Evolutionary conservation across 768 basidiomycete species (phyloP), one percentile per base, ranked within the genome.

Genomic region (Podaxis carcinomalis): DNA sequence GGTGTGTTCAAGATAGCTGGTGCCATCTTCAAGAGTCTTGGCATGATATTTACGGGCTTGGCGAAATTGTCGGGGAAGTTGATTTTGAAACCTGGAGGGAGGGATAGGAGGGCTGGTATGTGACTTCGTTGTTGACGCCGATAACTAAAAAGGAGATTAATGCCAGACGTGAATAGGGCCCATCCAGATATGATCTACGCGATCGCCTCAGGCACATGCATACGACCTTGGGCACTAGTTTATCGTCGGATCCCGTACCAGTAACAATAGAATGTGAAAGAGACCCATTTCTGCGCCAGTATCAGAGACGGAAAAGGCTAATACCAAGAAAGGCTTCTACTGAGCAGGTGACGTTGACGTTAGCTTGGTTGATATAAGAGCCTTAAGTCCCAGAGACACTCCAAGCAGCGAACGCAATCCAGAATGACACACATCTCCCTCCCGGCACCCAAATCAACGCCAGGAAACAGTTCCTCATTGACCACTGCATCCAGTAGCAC

Each of bases 1-100:
- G 52, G 52, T 1, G 59, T 32, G 36, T 61, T 61, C 44, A 54
- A 55, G 53, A 50, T 55, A 53, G 6, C 21, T 19, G 59, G 59
- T 1, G 46, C 35, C 16, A 13, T 61, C 53, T n/a, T 46, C 9
- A 21, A 16, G 11, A 54, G 47, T 10, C 42, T 61, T 37, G 59
- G 53, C 4, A 27, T 61, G 32, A 39, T 54, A 21, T 55, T 61
- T 25, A 55, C 44, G 21, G 53, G 21, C n/a, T n/a, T 49, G 14
- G 53, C 27, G 6, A 27, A 25, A 10, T 36, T 60, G 51, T 25
- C 51, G 14, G 16, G 21, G 32, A 61, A 55, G 53, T 39, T 49
- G 19, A 46, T 44, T 1, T 54, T 37, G 11, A 52, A 42, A 19
- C 57, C 57, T 5, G 49, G 49, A 50, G 35, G 23, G 47, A 49